Evolutionary conservation across 129 eudicot genomes (phyloP), one percentile per base, ranked within the genome.

Genomic region (Arctium minus): DNA sequence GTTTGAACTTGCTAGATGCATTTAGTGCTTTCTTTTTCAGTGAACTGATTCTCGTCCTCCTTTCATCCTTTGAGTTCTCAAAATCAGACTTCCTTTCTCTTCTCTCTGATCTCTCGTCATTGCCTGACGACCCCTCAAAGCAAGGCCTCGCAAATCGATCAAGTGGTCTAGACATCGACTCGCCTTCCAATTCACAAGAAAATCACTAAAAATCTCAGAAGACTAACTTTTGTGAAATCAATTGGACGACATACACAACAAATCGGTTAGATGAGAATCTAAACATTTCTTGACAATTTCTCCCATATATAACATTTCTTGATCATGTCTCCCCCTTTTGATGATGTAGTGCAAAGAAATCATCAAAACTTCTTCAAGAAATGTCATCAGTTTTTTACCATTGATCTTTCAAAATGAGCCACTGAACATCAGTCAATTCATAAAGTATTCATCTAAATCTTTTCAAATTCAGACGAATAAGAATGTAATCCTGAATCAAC

Each of bases 81-180:
- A 91, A 91, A 85, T 94, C 98, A 79, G 98, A 94, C 82, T 92
- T 94, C 81, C 98, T 92, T 83, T 94, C 97, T 85, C 93, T 91
- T 87, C 88, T 91, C 69, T 72, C 86, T 72, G 86, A 72, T 62
- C 86, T 84, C 78, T 92, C 98, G 12, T 94, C 98, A 13, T 87
- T 87, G 6, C 92, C 94, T 32, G 96, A 94, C 17, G 89, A 94
- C 4, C 98, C 96, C 79, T 94, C 98, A 83, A 94, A 91, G 84
- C 98, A 92, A 56, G 98, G 96, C 85, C 92, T 88, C 5, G 97
- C 97, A 80, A 94, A 91, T 75, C 97, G 92, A 89, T 94, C 96
- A 46, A 92, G 88, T 17, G 94, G 94, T 84, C 97, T 97, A 37
- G 98, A 94, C 98, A 94, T 94, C 70, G 87, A 76, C 29, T 75